These are phyloP conservation scores for Pontederia paniculata DNA, from an alignment of 176 grass and related monocot species.

Conservation along the genomic window DNA sequence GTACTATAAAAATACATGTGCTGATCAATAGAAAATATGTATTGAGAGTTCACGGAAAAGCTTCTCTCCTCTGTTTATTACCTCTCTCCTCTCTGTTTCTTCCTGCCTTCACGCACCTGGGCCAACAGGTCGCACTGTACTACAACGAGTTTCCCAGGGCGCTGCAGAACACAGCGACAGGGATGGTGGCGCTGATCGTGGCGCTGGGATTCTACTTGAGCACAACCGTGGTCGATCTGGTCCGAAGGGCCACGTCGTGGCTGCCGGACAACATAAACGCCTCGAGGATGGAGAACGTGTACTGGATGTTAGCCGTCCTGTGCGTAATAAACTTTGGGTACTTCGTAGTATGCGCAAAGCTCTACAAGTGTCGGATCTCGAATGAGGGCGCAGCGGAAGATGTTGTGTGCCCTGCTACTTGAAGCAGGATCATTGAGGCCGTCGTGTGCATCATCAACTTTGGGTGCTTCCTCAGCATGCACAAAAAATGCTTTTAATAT, in stretches of 20 bases:
- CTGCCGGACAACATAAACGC: slow-evolving; percentile 71
- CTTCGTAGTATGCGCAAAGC: slow-evolving; percentile 44
- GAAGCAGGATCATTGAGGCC: too few relatives aligned
- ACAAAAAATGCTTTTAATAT: too few relatives aligned
- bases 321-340: slow-evolving; percentile 50
- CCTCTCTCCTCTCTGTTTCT: too few relatives aligned
- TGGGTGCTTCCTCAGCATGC: too few relatives aligned
- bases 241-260: slow-evolving; percentile 41
- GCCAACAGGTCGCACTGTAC: slow-evolving; percentile 50
- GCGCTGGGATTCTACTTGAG: slow-evolving; percentile 68
- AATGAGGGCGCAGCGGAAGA: too few relatives aligned
- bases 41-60: too few relatives aligned
- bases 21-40: too few relatives aligned
- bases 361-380: slow-evolving; percentile 47
- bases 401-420: too few relatives aligned
- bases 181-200: slow-evolving; percentile 42
- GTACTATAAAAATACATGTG: too few relatives aligned
- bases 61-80: too few relatives aligned
- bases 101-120: too few relatives aligned
- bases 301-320: slow-evolving; percentile 47
- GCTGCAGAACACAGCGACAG: slow-evolving; percentile 57
- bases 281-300: slow-evolving; percentile 46
- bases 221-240: slow-evolving; percentile 37
- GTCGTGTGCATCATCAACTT: too few relatives aligned
- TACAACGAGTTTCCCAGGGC: slow-evolving; percentile 64